Evolutionary conservation across 805 yeast genomes (phyloP).

Genomic region (Metschnikowia hibisci): DNA sequence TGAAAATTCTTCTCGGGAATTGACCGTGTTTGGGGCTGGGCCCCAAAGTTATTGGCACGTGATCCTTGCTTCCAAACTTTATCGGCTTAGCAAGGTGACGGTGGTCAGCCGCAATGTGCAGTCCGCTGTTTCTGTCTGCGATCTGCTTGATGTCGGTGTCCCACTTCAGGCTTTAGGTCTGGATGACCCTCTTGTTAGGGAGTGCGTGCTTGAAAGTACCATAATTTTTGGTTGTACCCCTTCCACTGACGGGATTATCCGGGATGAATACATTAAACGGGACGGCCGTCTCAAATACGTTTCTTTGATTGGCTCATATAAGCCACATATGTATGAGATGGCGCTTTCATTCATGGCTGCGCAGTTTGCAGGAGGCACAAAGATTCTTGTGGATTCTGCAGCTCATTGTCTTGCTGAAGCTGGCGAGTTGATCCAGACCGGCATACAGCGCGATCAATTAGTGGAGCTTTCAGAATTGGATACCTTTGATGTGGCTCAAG

Average conservation of each 20-base stretch:
- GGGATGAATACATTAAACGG: slow-evolving; percentile 25
- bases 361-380: slow-evolving; percentile 31
- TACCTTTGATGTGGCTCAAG: slow-evolving; percentile 1
- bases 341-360: slow-evolving; percentile 40
- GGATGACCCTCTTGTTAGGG: background rate
- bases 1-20: slow-evolving; percentile 18
- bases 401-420: slow-evolving; percentile 57
- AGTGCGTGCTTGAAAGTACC: slow-evolving; percentile 33
- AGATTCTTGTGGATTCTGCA: slow-evolving; percentile 56
- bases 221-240: slow-evolving; percentile 62
- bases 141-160: slow-evolving; percentile 26
- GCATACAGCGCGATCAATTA: slow-evolving; percentile 35
- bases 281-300: slow-evolving; percentile 38
- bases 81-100: slow-evolving; percentile 38
- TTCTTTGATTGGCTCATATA: slow-evolving; percentile 62
- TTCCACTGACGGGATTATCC: slow-evolving; percentile 46
- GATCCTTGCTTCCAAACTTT: slow-evolving; percentile 39
- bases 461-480: slow-evolving; percentile 42
- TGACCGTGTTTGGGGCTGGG: slow-evolving; percentile 57
- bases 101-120: slow-evolving; percentile 42
- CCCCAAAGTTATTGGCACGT: slow-evolving; percentile 65
- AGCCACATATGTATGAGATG: slow-evolving; percentile 64
- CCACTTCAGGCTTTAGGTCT: background rate
- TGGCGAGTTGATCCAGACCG: slow-evolving; percentile 56
- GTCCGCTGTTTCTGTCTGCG: slow-evolving; percentile 32